Percentiles rank a stretch among this genome's conserved stretches.
Evolutionary conservation across 371 early-diverging fungal species (phyloP).

Genomic region (Actinomucor elegans): DNA sequence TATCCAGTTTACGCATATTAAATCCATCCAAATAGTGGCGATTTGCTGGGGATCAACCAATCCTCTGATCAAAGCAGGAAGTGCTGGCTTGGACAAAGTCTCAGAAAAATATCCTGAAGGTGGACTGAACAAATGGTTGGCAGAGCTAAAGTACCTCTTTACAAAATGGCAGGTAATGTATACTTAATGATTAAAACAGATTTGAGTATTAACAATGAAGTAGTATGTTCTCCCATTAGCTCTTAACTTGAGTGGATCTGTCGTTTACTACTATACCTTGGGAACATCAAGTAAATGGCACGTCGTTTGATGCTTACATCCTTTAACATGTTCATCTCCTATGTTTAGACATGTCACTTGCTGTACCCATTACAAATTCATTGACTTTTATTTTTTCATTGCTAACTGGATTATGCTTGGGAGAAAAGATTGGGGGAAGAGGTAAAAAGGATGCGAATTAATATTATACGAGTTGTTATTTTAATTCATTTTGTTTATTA

Average conservation of each 20-base stretch:
- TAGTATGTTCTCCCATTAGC: conserved; percentile 85
- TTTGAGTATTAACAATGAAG: not conserved
- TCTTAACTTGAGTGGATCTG: conserved; percentile 88
- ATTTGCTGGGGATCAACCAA: conserved; percentile 96
- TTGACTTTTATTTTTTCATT: conserved; percentile 86
- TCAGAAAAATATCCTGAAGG: conserved; percentile 46
- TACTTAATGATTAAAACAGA: not conserved
- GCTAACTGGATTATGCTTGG: conserved; percentile 77
- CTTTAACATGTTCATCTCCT: not conserved
- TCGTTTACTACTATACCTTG: conserved; percentile 88
- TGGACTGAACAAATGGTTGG: conserved; percentile 53
- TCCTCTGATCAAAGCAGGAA: conserved; percentile 90
- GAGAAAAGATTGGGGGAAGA: conserved; percentile 68
- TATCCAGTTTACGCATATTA: not conserved
- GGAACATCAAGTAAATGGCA: conserved; percentile 64
- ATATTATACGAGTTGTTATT: too few relatives aligned
- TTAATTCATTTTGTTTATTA: too few relatives aligned
- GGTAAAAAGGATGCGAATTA: too few relatives aligned
- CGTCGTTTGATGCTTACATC: not conserved
- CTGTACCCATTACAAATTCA: conserved; percentile 91
- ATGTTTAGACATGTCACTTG: conserved; percentile 78
- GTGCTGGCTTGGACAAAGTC: conserved; percentile 75
- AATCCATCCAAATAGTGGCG: conserved; percentile 54
- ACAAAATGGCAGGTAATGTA: conserved; percentile 86
- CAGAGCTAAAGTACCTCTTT: conserved; percentile 76